Evolutionary conservation across 164 flowering plant species (phyloP).

Genomic region (Chimonanthus salicifolius): DNA sequence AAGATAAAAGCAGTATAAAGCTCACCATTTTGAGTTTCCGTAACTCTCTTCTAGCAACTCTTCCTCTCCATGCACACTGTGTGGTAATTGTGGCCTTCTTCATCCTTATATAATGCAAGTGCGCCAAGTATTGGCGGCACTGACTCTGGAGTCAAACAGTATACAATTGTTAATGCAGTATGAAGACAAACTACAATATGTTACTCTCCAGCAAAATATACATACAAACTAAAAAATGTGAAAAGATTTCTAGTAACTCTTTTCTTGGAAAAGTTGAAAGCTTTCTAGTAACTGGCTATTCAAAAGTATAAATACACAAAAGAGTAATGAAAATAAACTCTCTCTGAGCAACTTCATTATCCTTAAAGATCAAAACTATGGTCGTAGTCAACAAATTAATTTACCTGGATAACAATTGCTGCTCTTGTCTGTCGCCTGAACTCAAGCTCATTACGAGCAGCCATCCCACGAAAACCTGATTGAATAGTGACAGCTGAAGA

Average conservation of each 20-base stretch:
- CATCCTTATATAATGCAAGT: constrained; percentile 41
- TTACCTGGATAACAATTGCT: constrained; percentile 80
- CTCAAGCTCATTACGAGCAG: constrained; percentile 81
- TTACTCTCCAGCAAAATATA: neutral
- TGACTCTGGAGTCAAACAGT: constrained; percentile 46
- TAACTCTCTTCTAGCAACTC: constrained; percentile 78
- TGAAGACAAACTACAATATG: neutral
- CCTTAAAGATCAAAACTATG: neutral
- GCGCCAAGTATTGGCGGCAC: constrained; percentile 65
- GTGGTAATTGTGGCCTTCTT: constrained; percentile 81
- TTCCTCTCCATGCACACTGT: constrained; percentile 97
- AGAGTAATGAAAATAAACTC: neutral
- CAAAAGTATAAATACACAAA: neutral
- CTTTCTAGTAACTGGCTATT: neutral
- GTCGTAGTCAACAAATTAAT: neutral
- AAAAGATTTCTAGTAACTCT: neutral
- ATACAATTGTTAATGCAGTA: neutral
- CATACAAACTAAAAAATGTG: too few species aligned
- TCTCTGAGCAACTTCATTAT: neutral
- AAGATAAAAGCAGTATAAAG: neutral
- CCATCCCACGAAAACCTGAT: constrained; percentile 89
- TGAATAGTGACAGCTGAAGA: constrained; percentile 70
- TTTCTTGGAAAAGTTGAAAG: neutral
- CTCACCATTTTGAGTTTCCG: constrained; percentile 90
- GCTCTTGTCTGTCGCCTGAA: constrained; percentile 77